Conservation (phyloP, 2,329 filamentous ascomycete species). For the Aspergillus melleus region DNA sequence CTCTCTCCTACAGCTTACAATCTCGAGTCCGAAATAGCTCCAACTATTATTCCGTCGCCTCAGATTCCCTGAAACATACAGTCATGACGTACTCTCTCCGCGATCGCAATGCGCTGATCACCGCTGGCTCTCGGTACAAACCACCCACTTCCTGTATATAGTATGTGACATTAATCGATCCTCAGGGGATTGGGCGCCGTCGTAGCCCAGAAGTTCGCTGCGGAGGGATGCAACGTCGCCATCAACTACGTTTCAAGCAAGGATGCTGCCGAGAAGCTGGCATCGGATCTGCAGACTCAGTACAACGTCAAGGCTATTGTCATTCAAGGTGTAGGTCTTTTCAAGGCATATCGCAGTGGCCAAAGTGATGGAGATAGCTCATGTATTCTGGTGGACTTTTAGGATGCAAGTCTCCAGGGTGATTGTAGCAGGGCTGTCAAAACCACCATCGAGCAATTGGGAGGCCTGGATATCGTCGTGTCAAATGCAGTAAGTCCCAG, state of each 20-base stretch:
- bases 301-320: conserved; percentile 55
- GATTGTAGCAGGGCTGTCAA: conserved; percentile 63
- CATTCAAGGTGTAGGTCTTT: conserved; percentile 60
- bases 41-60: background rate
- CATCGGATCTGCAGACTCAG: conserved; percentile 54
- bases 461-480: conserved; percentile 73
- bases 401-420: conserved; percentile 62
- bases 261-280: conserved; percentile 60
- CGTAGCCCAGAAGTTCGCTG: conserved; percentile 66
- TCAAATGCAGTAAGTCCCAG: conserved; percentile 64
- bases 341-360: background rate
- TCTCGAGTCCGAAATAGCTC: background rate
- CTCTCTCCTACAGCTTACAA: background rate
- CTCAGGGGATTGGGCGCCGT: conserved; percentile 70
- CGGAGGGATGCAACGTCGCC: conserved; percentile 66
- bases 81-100: conserved; percentile 64
- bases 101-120: conserved; percentile 63
- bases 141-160: background rate
- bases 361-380: background rate
- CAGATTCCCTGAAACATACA: background rate
- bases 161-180: conserved; percentile 6
- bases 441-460: conserved; percentile 60
- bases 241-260: conserved; percentile 71
- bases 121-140: conserved; percentile 60
- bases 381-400: background rate